Evolutionary conservation across 2,329 filamentous ascomycete species (phyloP).

Genomic region (Thermomyces lanuginosus): DNA sequence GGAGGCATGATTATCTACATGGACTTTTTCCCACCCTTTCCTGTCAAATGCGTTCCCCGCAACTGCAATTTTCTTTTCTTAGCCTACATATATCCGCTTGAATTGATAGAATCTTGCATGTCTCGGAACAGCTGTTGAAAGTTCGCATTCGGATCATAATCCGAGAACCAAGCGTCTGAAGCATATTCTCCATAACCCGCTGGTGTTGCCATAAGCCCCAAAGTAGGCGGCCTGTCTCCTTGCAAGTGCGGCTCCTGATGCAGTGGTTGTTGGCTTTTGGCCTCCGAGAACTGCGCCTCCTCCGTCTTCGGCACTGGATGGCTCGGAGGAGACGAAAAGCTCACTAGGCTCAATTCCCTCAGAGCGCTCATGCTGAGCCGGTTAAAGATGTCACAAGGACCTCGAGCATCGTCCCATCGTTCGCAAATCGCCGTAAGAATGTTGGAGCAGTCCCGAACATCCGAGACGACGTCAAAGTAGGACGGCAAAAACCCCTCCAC

Average conservation of each 20-base stretch:
- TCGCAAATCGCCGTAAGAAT: constrained; percentile 10
- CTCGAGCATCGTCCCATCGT: constrained; percentile 9
- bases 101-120: constrained; percentile 2
- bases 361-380: constrained; percentile 5
- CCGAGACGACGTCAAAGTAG: constrained; percentile 5
- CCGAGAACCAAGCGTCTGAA: not conserved
- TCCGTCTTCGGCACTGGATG: too few relatives aligned
- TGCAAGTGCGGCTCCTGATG: too few relatives aligned
- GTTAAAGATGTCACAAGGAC: constrained; percentile 6
- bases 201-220: too few relatives aligned
- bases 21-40: constrained; percentile 2
- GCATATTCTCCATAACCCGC: too few relatives aligned
- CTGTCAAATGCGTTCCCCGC: too few relatives aligned
- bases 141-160: constrained; percentile 1
- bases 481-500: constrained; percentile 5
- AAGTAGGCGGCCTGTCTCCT: too few relatives aligned
- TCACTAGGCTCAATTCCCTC: constrained; percentile 5
- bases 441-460: constrained; percentile 9
- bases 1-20: too few relatives aligned
- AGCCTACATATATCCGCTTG: not conserved
- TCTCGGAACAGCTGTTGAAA: constrained; percentile 4
- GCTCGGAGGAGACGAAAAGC: too few relatives aligned
- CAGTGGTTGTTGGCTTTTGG: too few relatives aligned
- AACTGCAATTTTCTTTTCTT: constrained; percentile 1
- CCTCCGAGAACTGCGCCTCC: too few relatives aligned